A percentile compares a stretch with the other conserved stretches of the same genome.
These are phyloP conservation scores for Periconia macrospinosa DNA, from an alignment of 2,329 filamentous ascomycete species.

Conservation along the genomic window DNA sequence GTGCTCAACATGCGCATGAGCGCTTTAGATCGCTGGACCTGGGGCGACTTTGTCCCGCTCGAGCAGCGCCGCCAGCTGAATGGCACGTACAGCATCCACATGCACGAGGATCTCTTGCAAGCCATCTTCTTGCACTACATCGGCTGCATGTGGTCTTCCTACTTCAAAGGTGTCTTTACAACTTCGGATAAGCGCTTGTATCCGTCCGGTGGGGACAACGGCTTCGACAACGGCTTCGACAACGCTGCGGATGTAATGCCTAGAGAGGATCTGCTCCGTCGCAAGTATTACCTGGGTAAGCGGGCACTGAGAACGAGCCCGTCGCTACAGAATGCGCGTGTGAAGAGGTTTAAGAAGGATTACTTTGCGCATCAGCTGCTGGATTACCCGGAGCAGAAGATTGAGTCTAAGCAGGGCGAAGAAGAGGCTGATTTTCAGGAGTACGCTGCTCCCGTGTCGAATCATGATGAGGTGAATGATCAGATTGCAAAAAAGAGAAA, in stretches of 20 bases:
- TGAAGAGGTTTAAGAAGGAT: constrained; percentile 14
- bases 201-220: background rate
- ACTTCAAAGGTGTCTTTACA: constrained; percentile 28
- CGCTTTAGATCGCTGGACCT: constrained; percentile 30
- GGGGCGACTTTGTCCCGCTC: constrained; percentile 30
- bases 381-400: constrained; percentile 21
- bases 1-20: constrained; percentile 36
- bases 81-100: constrained; percentile 29
- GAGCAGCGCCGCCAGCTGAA: constrained; percentile 35
- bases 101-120: constrained; percentile 35
- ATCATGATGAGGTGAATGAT: no score
- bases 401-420: constrained; percentile 31
- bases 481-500: background rate
- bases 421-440: constrained; percentile 31
- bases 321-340: constrained; percentile 22
- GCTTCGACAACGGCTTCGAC: constrained; percentile 3
- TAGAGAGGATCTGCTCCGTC: constrained; percentile 11
- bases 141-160: constrained; percentile 35
- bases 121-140: constrained; percentile 39
- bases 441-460: background rate
- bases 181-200: constrained; percentile 6
- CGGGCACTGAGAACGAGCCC: background rate
- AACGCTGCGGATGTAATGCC: background rate
- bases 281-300: constrained; percentile 28
- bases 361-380: constrained; percentile 34